Base-by-base conservation (phyloP, 139 green algal species). In the Micromonas commoda region DNA sequence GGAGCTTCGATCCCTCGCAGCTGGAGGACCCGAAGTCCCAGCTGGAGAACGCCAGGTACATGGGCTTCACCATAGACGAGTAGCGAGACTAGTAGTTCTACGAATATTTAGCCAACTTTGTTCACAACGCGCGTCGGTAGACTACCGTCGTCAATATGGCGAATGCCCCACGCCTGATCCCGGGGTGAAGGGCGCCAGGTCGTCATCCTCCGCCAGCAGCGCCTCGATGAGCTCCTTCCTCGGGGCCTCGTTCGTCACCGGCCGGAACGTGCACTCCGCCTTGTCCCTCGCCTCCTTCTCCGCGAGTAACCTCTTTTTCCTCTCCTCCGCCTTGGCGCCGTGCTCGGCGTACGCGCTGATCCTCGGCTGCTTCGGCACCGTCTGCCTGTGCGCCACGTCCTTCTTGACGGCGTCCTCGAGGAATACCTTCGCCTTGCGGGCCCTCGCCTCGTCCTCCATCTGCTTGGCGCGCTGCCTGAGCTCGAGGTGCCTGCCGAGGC, bases 221-320 rank as follows among this genome's bases (percentile, higher is more conserved):
- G 23, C 24, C 2, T 70, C 63, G 31, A 33, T 74, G 33, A 33
- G 5, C 67, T 74, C 35, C n/a, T 20, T 53, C 33, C 2, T 74
- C 67, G 33, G 33, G n/a, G 23, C 19, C 34, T 74, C 67, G 70
- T 37, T 64, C n/a, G 38, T 76, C 38, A 65, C 33, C 35, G 70
- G 70, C 1, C 70, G 70, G 5, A 76, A 76, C 70, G 70, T 76
- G 70, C 70, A 76, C 70, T 76, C 70, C n/a, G 31, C 20, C 26
- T 76, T 76, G 1, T 76, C 52, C 6, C 24, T 76, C 33, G 65
- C 6, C 69, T 63, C 28, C 69, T 64, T 76, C 2, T 76, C 52
- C 2, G 1, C 9, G 9, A 52, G 6, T 13, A 71, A 71, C 6
- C 33, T 6, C 64, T 71, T 6, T 13, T 13, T 6, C 64, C 33